Evolutionary conservation across 2,329 filamentous ascomycete species (phyloP), one percentile per base, ranked within the genome.

Genomic region (Verticillium isaacii): DNA sequence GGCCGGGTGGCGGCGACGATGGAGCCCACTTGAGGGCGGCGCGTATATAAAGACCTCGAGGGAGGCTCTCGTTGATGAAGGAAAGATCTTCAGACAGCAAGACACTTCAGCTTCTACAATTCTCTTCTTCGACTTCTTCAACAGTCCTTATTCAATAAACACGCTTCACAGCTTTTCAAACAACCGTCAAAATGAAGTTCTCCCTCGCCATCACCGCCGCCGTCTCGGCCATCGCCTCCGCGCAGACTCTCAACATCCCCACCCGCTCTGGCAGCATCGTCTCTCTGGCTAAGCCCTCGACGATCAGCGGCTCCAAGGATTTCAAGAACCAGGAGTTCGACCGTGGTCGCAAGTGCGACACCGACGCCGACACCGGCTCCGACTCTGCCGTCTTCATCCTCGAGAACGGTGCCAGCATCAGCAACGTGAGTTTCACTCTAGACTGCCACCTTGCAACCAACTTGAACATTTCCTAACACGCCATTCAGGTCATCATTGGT

Each of bases 361-460:
- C 60, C 14, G 65, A 66, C 12, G 66, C 52, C 34, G 66, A 67
- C 59, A 67, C 63, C 2, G 64, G 64, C 65, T 68, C 23, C 36
- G 34, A 39, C n/a, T 41, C 56, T 59, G 79, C 82, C 56, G 81
- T 85, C 69, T 85, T 85, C 76, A 74, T 81, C 64, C 73, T 85
- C 59, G 74, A 79, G 69, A 73, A 77, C 58, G 82, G 82, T 34
- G 82, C 77, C 34, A 81, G 76, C 32, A 71, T 84, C 32, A 78
- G 76, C 65, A 84, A 84, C 67, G 81, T 58, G 36, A 58, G 56
- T 37, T 8, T 32, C 19, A 3, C 23, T 14, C 25, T 23, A 1
- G 41, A 3, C 41, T 17, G 4, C 9, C 34, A 2, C 14, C 11
- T 25, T 23, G 19, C 9, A 2, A 23, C 1, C 9, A 3, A n/a